Evolutionary conservation across 805 yeast species (phyloP), one percentile per base, ranked within the genome.

Genomic region (Metschnikowia shivogae): DNA sequence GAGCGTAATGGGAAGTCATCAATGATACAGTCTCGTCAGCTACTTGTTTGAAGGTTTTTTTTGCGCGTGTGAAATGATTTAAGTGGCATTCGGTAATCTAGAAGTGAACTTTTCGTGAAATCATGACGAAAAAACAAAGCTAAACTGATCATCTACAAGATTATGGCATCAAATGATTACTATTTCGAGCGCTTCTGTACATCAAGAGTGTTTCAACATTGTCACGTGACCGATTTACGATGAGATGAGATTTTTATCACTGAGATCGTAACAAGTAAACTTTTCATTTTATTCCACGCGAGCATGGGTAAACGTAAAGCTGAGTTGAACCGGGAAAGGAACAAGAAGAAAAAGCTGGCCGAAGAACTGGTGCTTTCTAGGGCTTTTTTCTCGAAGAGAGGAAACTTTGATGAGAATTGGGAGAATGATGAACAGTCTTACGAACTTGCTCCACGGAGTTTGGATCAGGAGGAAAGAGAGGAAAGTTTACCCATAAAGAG

Each of bases 401-500:
- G 47, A 8, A 47, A 50, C 14, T 46, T 50, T 6, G 56, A 62
- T 13, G 63, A 56, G 5, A 55, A 74, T 46, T 80, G 83, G 84
- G 88, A 82, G n/a, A 76, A 32, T 14, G 42, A 84, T 45, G 95
- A 87, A 56, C 86, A 82, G 57, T 90, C 80, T 44, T 89, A 88
- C 56, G 98, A 90, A 60, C 64, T 73, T 52, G 66, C 61, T 45
- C 95, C 97, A 1, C 76, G 98, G 62, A 56, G 63, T 3, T 64
- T 80, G 51, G 65, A 65, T 14, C 63, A 70, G 10, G 66, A 65
- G 9, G 74, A 70, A 5, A 71, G 68, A 4, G 73, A 70, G 4
- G 96, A 86, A 59, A 83, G 85, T 9, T 72, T 92, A 44, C 98
- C 98, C 0, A 86, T 90, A 43, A 86, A 84, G 56, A 70, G 74